These are phyloP conservation scores for Dicorynia guianensis DNA, from an alignment of 306 rosid genomes.

Conservation along the genomic window DNA sequence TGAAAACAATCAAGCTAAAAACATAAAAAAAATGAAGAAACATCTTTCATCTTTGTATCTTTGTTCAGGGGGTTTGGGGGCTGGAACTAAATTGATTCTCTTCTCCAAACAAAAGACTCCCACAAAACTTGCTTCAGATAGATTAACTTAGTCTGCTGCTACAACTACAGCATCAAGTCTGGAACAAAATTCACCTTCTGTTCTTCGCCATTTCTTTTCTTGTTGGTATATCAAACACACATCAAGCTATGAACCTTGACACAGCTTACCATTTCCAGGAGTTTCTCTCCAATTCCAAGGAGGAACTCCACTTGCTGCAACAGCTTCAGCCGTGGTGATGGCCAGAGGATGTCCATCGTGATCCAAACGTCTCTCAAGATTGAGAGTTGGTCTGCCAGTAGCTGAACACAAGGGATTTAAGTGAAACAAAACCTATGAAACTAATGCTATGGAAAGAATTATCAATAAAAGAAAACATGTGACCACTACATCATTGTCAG, in stretches of 20 bases:
- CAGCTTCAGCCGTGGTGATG: conserved; percentile 88
- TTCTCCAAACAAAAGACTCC: not conserved
- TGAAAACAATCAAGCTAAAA: conserved; percentile 32
- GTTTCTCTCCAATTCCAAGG: conserved; percentile 99
- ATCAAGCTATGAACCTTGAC: conserved; percentile 27
- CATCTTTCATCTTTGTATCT: not conserved
- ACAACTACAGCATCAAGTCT: not conserved
- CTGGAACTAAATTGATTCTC: not conserved
- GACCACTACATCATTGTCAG: conserved; percentile 6
- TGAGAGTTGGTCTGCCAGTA: conserved; percentile 87
- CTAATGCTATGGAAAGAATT: conserved; percentile 24
- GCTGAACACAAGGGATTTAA: conserved; percentile 56
- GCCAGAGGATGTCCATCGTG: conserved; percentile 97
- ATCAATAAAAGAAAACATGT: conserved; percentile 1
- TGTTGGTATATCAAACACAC: not conserved
- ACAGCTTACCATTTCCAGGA: conserved; percentile 79
- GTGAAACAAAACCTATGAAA: conserved; percentile 34
- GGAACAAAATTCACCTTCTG: not conserved
- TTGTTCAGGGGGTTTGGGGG: not conserved
- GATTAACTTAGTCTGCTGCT: not conserved
- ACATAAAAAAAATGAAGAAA: not conserved
- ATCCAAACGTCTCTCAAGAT: conserved; percentile 92
- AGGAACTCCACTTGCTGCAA: conserved; percentile 82
- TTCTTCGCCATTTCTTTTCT: not conserved
- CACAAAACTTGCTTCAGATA: conserved; percentile 5